Evolutionary conservation across 208 protist species (phyloP).

Genomic region (Novymonas esmeraldas): DNA sequence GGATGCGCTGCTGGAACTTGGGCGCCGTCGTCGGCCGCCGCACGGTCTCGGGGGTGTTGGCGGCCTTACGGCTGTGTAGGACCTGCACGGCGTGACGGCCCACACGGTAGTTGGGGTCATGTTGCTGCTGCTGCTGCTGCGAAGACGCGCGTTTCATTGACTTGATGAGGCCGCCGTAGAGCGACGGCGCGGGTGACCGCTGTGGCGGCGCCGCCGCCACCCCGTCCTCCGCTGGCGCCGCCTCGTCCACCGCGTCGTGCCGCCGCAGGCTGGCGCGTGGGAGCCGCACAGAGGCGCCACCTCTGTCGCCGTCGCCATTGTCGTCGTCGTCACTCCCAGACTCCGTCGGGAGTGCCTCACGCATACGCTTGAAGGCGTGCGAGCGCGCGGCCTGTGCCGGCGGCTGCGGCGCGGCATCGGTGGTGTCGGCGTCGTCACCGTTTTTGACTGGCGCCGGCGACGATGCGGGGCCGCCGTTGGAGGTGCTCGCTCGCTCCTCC

Average conservation of each 20-base stretch:
- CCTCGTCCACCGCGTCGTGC: not conserved
- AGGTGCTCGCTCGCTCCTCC: not conserved
- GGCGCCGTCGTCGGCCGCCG: constrained; percentile 45
- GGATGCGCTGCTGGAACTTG: constrained; percentile 79
- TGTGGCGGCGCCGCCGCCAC: not conserved
- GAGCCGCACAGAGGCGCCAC: no score
- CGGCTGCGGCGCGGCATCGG: not conserved
- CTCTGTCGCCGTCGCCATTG: constrained; percentile 7
- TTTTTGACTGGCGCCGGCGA: not conserved
- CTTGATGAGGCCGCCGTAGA: constrained; percentile 62
- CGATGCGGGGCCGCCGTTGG: not conserved
- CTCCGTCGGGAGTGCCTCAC: constrained; percentile 31
- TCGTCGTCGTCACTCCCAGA: constrained; percentile 30
- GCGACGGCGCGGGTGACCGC: constrained; percentile 12
- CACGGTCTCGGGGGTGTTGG: constrained; percentile 49
- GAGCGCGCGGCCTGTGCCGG: not conserved
- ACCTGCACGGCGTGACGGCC: constrained; percentile 48
- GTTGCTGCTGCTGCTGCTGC: not conserved
- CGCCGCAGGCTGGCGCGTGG: no score
- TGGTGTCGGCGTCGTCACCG: constrained; percentile 2
- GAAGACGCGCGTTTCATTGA: constrained; percentile 33
- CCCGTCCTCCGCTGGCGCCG: not conserved
- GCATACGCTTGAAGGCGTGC: constrained; percentile 24
- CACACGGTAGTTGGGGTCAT: constrained; percentile 13
- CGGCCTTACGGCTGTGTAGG: constrained; percentile 37